Evolutionary conservation across 441 rosid species (phyloP).

Genomic region (Macaranga tanarius): DNA sequence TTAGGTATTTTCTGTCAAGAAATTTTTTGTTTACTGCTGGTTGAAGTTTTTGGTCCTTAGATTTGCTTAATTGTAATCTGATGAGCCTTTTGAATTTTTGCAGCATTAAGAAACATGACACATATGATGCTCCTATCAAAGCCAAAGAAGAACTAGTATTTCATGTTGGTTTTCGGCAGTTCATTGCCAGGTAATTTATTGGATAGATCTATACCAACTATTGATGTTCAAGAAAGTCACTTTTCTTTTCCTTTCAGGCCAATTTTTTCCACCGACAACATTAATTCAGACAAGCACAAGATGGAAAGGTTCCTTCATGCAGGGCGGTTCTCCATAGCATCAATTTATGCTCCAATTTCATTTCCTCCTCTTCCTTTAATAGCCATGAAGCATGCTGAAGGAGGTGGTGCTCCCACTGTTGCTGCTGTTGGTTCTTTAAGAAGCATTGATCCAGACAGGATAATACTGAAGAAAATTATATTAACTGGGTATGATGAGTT

Average conservation of each 20-base stretch:
- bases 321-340: conserved; percentile 74
- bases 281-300: conserved; percentile 83
- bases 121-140: conserved; percentile 76
- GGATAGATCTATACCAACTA: background rate
- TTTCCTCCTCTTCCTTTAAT: conserved; percentile 86
- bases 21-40: conserved; percentile 8
- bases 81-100: conserved; percentile 20
- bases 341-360: conserved; percentile 85
- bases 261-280: conserved; percentile 71
- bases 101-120: conserved; percentile 84
- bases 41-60: conserved; percentile 12
- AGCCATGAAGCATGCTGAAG: conserved; percentile 59
- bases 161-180: conserved; percentile 95
- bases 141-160: conserved; percentile 85
- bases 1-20: conserved; percentile 53
- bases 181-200: conserved; percentile 68
- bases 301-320: conserved; percentile 96
- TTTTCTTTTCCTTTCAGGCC: conserved; percentile 53
- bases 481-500: conserved; percentile 78
- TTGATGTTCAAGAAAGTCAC: conserved; percentile 8
- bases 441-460: conserved; percentile 78
- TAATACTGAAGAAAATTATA: conserved; percentile 79
- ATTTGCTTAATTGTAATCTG: background rate
- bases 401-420: conserved; percentile 48
- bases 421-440: conserved; percentile 92